Evolutionary conservation across 441 rosid species (phyloP), one percentile per base, ranked within the genome.

Genomic region (Arabidopsis hybrid): DNA sequence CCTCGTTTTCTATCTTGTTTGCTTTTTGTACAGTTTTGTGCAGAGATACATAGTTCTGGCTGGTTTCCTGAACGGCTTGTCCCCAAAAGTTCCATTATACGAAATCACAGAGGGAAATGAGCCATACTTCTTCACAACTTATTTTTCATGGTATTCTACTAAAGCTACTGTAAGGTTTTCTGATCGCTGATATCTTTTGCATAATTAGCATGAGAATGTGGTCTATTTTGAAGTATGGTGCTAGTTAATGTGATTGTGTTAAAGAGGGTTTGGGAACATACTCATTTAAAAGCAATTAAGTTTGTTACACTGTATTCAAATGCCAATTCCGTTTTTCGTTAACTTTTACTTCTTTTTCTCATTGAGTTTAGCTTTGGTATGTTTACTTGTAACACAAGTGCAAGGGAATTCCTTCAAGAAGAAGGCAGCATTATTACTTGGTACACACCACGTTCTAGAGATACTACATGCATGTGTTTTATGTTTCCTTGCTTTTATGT

Each of bases 341-440:
- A 40, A 21, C 31, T 6, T 50, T 9, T 18, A 11, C 26, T 51
- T 34, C 12, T 18, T 58, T 64, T 65, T 40, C 14, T 51, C 47
- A 49, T 2, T 63, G 4, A 34, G n/a, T 51, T 21, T 51, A 56
- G 17, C 53, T 69, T 45, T 75, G 35, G 32, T 55, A 8, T 34
- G 10, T 55, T 56, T 3, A 14, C 50, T 6, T 45, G 69, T 55
- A 35, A 55, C 43, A 46, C 92, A 96, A 97, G 97, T 82, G 76
- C 94, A 78, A 63, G 99, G 99, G 69, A 95, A 96, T 82, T 93
- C 98, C 57, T 96, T 93, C 87, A 97, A 89, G 81, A 96, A 96
- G 88, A 96, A 91, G 80, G 90, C 79, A 50, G 91, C 97, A 10
- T 71, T 89, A 68, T 87, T 96, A 71, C 86, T 96, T 79, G 99